Base-by-base conservation (phyloP, 73 alveolate species). In the Paramecium tetraurelia region DNA sequence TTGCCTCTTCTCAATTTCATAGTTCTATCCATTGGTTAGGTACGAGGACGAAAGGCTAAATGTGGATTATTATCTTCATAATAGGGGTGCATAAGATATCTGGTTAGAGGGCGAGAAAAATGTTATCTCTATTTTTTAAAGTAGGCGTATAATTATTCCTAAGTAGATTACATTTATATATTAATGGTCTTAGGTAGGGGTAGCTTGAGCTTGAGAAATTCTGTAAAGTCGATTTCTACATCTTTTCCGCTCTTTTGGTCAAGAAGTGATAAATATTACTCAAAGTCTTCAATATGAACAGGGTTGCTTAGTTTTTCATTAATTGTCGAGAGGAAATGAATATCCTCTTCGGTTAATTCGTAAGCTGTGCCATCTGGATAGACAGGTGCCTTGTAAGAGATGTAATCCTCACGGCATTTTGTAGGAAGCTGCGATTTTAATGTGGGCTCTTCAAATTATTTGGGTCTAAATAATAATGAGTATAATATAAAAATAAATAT, bases 21-120 rank as follows among this genome's bases (percentile, higher is more conserved):
- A 0, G 75, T 44, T 18, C 75, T 40, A 44, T 80, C 75, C 44
- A 38, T 40, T 7, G 90, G 90, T 44, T 33, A 20, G 0, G 70
- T 22, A 43, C 90, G 20, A 46, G 90, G 90, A 21, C 90, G 36
- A 48, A 80, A 80, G 9, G 90, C 90, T 20, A 80, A 12, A 22
- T 44, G 75, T 11, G 90, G 90, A 44, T 80, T 80, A 2, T 41
- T 40, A 35, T 80, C 90, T 35, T 80, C 90, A 22, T 40, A 80
- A 80, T 80, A 80, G 21, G 90, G 90, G 43, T 80, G 75, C 90
- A 80, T 80, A 22, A 80, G 57, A 18, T 8, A 40, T 46, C 90
- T 40, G 12, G 57, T 31, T 35, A 80, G 20, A 18, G 90, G 90
- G 6, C 90, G 75, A n/a, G 70, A 44, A n/a, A 43, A 80, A 80